Conservation (phyloP, 2,329 filamentous ascomycete species). For the Cadophora sp. region DNA sequence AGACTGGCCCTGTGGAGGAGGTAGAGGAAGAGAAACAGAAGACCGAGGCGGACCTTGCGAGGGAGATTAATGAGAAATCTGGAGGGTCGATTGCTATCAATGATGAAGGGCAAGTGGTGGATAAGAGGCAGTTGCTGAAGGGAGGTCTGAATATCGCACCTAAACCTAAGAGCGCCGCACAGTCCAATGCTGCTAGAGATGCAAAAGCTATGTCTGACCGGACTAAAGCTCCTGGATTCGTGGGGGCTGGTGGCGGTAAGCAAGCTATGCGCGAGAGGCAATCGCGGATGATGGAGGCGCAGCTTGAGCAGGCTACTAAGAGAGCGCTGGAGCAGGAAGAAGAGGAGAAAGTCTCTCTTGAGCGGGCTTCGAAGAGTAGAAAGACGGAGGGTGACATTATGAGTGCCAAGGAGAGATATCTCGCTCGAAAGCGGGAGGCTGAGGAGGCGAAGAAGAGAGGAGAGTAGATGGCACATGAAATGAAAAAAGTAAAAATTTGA, state of each 20-base stretch:
- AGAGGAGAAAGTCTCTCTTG: slow-evolving; percentile 65
- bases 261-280: slow-evolving; percentile 78
- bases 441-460: slow-evolving; percentile 70
- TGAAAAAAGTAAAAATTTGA: background rate
- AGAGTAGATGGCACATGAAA: slow-evolving; percentile 21
- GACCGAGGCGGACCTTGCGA: slow-evolving; percentile 68
- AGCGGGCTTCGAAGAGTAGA: slow-evolving; percentile 73
- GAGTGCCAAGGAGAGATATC: slow-evolving; percentile 79
- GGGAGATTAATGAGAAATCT: slow-evolving; percentile 67
- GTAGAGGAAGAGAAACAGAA: slow-evolving; percentile 54
- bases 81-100: slow-evolving; percentile 72
- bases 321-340: slow-evolving; percentile 73
- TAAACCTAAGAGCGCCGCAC: slow-evolving; percentile 60
- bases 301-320: slow-evolving; percentile 77
- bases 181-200: slow-evolving; percentile 29
- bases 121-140: slow-evolving; percentile 80
- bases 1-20: slow-evolving; percentile 50
- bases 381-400: slow-evolving; percentile 81
- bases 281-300: slow-evolving; percentile 78
- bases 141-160: slow-evolving; percentile 77
- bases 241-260: slow-evolving; percentile 58
- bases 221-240: slow-evolving; percentile 46
- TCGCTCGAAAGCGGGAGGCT: slow-evolving; percentile 77
- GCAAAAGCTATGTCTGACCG: slow-evolving; percentile 35
- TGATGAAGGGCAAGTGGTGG: slow-evolving; percentile 82